Evolutionary conservation across 805 yeast genomes (phyloP), one percentile per base, ranked within the genome.

Genomic region (Metschnikowia bowlesiae): DNA sequence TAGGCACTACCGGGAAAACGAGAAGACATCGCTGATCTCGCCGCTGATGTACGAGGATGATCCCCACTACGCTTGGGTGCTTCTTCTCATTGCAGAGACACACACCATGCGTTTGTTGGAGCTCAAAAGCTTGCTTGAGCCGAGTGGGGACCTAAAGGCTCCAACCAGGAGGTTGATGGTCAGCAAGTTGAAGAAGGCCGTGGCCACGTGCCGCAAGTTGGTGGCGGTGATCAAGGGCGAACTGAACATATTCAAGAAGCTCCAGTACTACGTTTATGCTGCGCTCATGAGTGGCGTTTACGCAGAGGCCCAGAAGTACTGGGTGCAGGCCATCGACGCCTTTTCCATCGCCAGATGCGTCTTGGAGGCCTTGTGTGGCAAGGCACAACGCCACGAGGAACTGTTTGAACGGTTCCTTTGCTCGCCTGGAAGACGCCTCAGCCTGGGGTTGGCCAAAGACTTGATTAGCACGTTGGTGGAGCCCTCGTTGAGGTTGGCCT

Each of bases 41-140:
- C 49, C 68, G 0, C 82, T 74, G 7, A 78, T 81, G 50, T 84
- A 84, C 55, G 74, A 68, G 4, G 53, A 64, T 18, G 81, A 87
- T 58, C 64, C 66, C 10, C 70, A 76, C 53, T 81, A 70, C 61
- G 92, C 85, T 33, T 72, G 75, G 37, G 67, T 89, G 28, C 65
- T 82, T n/a, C 69, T 90, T 26, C 71, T 82, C 50, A 76, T 78
- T n/a, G 83, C 86, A 1, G 98, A 94, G 66, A 79, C 96, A 62
- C 87, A 89, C 57, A 71, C 84, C 62, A 73, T 89, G 31, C 80
- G 77, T 57, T 85, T 91, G 1, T 75, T 82, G 64, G 90, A 85
- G 65, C 73, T 83, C 47, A 79, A 80, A 52, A 68, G 78, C 9
- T 65, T 76, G 44, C 65, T 81, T 53, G 88, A 81, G 53, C 74